Base-by-base conservation (phyloP, 208 protist species). In the Strigomonas galati region DNA sequence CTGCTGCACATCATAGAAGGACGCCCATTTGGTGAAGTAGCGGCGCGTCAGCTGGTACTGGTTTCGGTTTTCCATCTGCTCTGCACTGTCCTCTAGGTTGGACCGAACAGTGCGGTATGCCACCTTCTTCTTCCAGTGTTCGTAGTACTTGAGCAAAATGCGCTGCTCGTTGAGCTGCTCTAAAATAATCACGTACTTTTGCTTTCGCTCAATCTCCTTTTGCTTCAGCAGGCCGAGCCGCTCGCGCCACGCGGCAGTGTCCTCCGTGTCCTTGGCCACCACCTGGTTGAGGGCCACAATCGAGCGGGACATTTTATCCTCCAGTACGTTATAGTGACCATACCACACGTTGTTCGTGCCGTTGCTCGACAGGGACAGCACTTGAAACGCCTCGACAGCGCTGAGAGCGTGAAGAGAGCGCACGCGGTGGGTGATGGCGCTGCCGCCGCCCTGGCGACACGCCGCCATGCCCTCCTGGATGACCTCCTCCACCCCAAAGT, bases 261-360 rank as follows among this genome's bases (percentile, higher is more conserved):
- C 87, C 37, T 83, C 63, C 10, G 79, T 44, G 65, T 97, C 92
- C 62, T 89, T 66, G 6, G 71, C 32, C 53, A 97, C 84, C 49
- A 94, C 74, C 27, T 69, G 62, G 24, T 92, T 75, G 17, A 97
- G 67, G 0, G 65, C 54, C 15, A 68, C 24, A 28, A 92, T 84
- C 23, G 87, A 81, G 32, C 78, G 37, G 17, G 71, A 60, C 53
- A 94, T 61, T 19, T 71, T 53, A 23, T 92, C 86, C 65, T 95
- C 89, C 12, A 92, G 46, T 0, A 57, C 68, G 64, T 97, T 97
- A 49, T 74, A 68, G 52, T 89, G 82, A 21, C 72, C 76, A 72
- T 87, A 92, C 89, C 92, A 97, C 4, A 94, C 78, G 60, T 89
- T 93, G 73, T 94, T 97, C 6, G 91, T 71, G 19, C 87, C 87